Evolutionary conservation across 805 yeast genomes (phyloP).

Genomic region (Candida peoriensis): DNA sequence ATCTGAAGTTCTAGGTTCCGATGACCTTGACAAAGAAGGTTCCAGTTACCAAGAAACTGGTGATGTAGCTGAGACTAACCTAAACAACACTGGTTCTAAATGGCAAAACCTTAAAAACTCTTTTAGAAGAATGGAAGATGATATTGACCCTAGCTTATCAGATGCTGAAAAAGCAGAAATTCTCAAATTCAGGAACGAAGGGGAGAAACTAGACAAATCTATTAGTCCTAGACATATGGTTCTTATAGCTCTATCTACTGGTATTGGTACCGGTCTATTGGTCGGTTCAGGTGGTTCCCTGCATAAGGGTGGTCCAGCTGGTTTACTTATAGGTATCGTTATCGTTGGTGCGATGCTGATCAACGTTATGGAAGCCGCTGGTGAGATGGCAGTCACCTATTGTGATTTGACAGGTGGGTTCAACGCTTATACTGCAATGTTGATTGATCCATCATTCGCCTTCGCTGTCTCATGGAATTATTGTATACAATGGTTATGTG

Average conservation of each 20-base stretch:
- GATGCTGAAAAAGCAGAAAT: conserved; percentile 35
- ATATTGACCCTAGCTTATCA: conserved; percentile 33
- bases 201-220: conserved; percentile 32
- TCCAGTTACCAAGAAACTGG: conserved; percentile 18
- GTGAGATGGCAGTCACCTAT: conserved; percentile 62
- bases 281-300: conserved; percentile 52
- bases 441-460: conserved; percentile 52
- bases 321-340: conserved; percentile 49
- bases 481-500: conserved; percentile 58
- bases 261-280: conserved; percentile 73
- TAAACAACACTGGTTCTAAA: conserved; percentile 4
- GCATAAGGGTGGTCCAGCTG: conserved; percentile 42
- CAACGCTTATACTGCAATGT: conserved; percentile 49
- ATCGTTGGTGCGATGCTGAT: conserved; percentile 55
- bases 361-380: conserved; percentile 57
- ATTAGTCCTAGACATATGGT: conserved; percentile 53
- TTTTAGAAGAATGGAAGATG: conserved; percentile 29
- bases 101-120: conserved; percentile 30
- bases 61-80: conserved; percentile 14
- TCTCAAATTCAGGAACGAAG: conserved; percentile 16
- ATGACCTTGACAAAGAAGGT: conserved; percentile 15
- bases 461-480: conserved; percentile 62
- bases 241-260: conserved; percentile 78
- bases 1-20: conserved; percentile 5
- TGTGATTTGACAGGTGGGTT: conserved; percentile 57